Base-by-base conservation (phyloP, 352 stramenopile genomes). In the Thalassiosira livingstoniorum region DNA sequence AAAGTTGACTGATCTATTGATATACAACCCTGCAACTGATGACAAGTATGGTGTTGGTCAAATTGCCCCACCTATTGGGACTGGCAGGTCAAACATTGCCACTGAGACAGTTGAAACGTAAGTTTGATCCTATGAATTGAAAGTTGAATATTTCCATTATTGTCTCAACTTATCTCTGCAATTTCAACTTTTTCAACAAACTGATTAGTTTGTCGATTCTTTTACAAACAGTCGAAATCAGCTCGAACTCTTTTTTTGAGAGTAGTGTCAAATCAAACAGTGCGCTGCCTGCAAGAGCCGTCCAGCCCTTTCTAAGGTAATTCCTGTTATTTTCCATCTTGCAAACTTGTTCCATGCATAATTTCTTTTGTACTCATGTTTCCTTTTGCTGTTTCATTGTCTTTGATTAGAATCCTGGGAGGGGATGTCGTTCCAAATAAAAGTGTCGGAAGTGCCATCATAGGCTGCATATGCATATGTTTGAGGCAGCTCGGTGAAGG, bases 1-100 rank as follows among this genome's bases (percentile, higher is more conserved):
- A 47, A 96, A 97, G 39, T 86, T 99, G 7, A 94, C 96, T 75
- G 97, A 99, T 75, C 95, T 93, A 66, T 77, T 98, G 13, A 94
- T 98, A 25, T n/a, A n/a, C 13, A 97, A 94, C 27, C 82, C 94
- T 21, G 67, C 75, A 29, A 42, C 54, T 18, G 78, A 77, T 57
- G 94, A 96, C 69, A 92, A 95, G 32, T 94, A 91, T 3, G 90
- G 90, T 0, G 43, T 35, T 35, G 89, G 96, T 32, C 94, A 96
- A 62, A 90, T 93, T 10, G 76, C 96, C 31, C 91, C 92, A 2
- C 87, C 89, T 42, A 90, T 94, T 29, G 95, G 91, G 54, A 81
- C 94, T 13, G 86, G 95, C 21, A 89, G 92, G 54, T 86, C 80
- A 66, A 87, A 80, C 43, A 47, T 94, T 39, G 77, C 83, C 7